Conservation (phyloP, 495 filamentous ascomycete species). For the Xylaria palmicola region DNA sequence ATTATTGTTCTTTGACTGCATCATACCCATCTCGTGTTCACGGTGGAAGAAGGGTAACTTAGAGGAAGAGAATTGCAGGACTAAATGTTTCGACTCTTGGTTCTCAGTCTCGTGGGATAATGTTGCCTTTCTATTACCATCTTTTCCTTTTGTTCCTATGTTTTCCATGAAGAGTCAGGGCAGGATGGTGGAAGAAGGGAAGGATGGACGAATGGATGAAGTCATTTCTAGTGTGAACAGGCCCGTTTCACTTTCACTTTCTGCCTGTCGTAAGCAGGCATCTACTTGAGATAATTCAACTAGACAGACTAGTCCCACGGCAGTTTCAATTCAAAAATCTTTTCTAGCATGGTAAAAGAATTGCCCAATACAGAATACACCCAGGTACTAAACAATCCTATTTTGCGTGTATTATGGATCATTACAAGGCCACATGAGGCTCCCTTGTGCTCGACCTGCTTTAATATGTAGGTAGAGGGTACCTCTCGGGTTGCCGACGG, state of each 20-base stretch:
- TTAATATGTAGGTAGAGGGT: too few species aligned
- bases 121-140: slow-evolving; percentile 3
- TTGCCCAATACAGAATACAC: too few species aligned
- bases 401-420: too few species aligned
- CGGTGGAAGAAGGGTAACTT: not conserved
- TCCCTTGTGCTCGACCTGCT: too few species aligned
- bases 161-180: not conserved
- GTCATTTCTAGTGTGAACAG: not conserved
- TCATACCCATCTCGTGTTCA: slow-evolving; percentile 18
- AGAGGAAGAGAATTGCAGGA: not conserved
- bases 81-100: not conserved
- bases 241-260: slow-evolving; percentile 17
- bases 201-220: slow-evolving; percentile 1
- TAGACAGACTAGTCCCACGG: slow-evolving; percentile 15
- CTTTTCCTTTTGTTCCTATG: not conserved
- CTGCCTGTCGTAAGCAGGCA: slow-evolving; percentile 8
- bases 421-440: too few species aligned
- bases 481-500: too few species aligned
- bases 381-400: too few species aligned
- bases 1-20: slow-evolving; percentile 8
- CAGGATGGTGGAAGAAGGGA: not conserved
- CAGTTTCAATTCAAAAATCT: slow-evolving; percentile 5
- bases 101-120: not conserved
- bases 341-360: not conserved
- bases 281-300: slow-evolving; percentile 10